Base-by-base conservation (phyloP, 2,329 filamentous ascomycete species). In the Clonostachys rosea region DNA sequence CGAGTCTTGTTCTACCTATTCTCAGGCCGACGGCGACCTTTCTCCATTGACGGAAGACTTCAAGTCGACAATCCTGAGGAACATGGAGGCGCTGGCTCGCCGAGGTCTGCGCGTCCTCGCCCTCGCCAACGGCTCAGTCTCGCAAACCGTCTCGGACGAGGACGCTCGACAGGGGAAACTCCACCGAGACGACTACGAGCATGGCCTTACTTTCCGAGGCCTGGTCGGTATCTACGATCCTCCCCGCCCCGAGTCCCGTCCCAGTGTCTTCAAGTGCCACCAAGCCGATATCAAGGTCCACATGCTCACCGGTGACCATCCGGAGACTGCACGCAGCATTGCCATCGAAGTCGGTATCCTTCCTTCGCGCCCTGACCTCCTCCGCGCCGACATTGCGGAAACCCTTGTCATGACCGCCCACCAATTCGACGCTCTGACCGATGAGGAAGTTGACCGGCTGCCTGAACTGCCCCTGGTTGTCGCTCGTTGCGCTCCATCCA, bases 171-270 rank as follows among this genome's bases (percentile, higher is more conserved):
- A 44, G 49, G 34, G 55, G 50, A 11, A 49, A 63, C 44, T 52
- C 0, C 49, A 52, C 30, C 55, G 56, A 10, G 44, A 56, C 17
- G 35, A 53, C 2, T 59, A 59, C 20, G 84, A 87, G 56, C 69
- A 69, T 10, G 69, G 79, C 37, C 72, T 89, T 24, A 68, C 71
- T 36, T 86, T 87, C 62, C 73, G 78, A 40, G 85, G 84, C 14
- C 70, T 89, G 7, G 75, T 86, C 48, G 84, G 83, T 39, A 75
- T 87, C 16, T 86, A 86, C 53, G 83, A 87, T 51, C 84, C 84
- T 10, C 84, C 84, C 48, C 81, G 84, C 0, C 72, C 77, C 0
- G 84, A 87, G 56, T 82, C 83, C 5, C 52, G 17, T 68, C 74
- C 16, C 68, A 71, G 37, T 70, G 79, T 84, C 20, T 65, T 68